Percentiles rank a stretch among this genome's conserved stretches.
Conservation (phyloP, 2,329 filamentous ascomycete genomes). For the Hymenotorrendiella dingleyae region DNA sequence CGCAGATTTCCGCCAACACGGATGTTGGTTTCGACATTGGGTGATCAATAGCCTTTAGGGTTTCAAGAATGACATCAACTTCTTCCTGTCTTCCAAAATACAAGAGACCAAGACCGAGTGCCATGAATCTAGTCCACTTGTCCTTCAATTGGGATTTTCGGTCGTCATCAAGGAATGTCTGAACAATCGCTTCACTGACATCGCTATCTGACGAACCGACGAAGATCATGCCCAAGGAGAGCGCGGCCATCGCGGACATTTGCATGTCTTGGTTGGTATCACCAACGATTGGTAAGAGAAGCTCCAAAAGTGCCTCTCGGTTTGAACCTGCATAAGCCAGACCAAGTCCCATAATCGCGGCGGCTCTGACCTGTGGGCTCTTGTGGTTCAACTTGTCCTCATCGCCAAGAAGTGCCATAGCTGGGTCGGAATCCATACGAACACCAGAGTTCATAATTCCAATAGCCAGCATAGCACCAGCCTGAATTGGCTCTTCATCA, state of each 20-base stretch:
- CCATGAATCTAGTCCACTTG: constrained; percentile 98
- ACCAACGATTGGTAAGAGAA: constrained; percentile 78
- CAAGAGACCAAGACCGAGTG: constrained; percentile 82
- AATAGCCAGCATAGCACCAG: constrained; percentile 85
- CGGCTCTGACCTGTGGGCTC: constrained; percentile 70
- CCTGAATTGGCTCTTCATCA: constrained; percentile 76
- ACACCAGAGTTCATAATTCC: constrained; percentile 96
- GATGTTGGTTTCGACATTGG: constrained; percentile 96
- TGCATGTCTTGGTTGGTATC: constrained; percentile 89
- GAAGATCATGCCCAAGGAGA: constrained; percentile 84
- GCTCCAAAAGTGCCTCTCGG: constrained; percentile 79
- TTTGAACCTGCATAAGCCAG: constrained; percentile 92
- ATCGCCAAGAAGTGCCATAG: constrained; percentile 79
- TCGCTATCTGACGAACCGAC: constrained; percentile 89
- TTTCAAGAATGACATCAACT: constrained; percentile 96
- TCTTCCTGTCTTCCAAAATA: constrained; percentile 98
- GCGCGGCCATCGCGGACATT: constrained; percentile 89
- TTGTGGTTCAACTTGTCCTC: constrained; percentile 72
- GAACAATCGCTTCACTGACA: constrained; percentile 86
- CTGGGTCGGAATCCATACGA: constrained; percentile 81
- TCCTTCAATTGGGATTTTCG: constrained; percentile 86
- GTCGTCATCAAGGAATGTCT: constrained; percentile 89
- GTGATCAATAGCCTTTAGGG: constrained; percentile 92
- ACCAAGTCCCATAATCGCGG: constrained; percentile 92
- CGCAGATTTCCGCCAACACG: constrained; percentile 91